Percentiles rank a stretch among this genome's conserved stretches.
phyloP scores from a whole-genome alignment of 164 flowering plant species.

The Cinnamomum micranthum region DNA sequence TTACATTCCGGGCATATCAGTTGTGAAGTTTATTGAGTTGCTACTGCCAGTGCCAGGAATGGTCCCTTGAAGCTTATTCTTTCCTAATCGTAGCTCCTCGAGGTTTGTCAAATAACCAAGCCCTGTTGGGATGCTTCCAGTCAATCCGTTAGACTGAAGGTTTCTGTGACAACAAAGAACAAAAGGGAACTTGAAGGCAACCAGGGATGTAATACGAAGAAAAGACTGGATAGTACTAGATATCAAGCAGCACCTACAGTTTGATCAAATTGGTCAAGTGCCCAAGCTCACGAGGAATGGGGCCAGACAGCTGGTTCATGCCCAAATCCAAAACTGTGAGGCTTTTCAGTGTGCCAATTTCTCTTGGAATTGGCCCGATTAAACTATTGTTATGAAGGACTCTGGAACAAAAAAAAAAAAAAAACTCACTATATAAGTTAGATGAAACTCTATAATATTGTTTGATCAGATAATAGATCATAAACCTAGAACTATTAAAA shows the following conservation, averaged over 20 bases:
- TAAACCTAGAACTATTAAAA: background rate
- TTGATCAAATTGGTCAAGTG: slow-evolving; percentile 42
- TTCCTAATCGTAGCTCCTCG: slow-evolving; percentile 60
- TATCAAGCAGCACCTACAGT: slow-evolving; percentile 42
- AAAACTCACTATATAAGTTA: background rate
- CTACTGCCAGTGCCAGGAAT: slow-evolving; percentile 57
- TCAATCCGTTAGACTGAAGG: slow-evolving; percentile 79
- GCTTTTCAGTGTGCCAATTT: slow-evolving; percentile 56
- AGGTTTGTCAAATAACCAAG: slow-evolving; percentile 63
- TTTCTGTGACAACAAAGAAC: slow-evolving; percentile 39
- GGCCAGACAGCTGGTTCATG: slow-evolving; percentile 68
- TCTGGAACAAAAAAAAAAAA: slow-evolving; percentile 32
- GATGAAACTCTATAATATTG: background rate
- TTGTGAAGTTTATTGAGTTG: slow-evolving; percentile 22
- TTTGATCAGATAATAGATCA: background rate
- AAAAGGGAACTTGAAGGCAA: background rate
- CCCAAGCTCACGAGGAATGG: slow-evolving; percentile 76
- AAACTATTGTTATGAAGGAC: slow-evolving; percentile 62
- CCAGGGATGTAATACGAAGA: background rate
- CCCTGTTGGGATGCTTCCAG: slow-evolving; percentile 66
- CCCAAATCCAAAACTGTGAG: slow-evolving; percentile 83
- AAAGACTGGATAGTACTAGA: background rate
- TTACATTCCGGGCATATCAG: slow-evolving; percentile 48
- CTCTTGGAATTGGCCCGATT: slow-evolving; percentile 75
- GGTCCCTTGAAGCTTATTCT: slow-evolving; percentile 79